phyloP scores from a whole-genome alignment of 495 filamentous ascomycete genomes.

The Paragyromitra xinjiangensis region DNA sequence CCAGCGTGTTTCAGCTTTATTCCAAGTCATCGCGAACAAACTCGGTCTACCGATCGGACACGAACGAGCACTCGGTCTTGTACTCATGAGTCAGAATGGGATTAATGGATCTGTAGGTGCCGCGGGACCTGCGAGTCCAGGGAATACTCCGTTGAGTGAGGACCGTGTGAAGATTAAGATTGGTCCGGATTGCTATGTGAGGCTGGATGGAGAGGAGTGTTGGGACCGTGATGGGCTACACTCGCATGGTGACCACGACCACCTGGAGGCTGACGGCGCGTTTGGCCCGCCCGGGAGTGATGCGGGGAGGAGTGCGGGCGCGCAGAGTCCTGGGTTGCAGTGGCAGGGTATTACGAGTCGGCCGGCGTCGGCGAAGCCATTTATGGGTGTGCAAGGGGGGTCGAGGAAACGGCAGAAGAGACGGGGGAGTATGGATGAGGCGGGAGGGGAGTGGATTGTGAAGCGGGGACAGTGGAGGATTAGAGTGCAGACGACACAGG shows the following conservation, averaged over 20 bases:
- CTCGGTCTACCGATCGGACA: constrained; percentile 74
- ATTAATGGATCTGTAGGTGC: constrained; percentile 62
- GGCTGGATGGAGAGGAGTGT: constrained; percentile 72
- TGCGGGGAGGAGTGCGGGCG: constrained; percentile 47
- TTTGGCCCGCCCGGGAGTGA: constrained; percentile 43
- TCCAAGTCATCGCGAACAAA: constrained; percentile 83
- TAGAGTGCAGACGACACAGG: constrained; percentile 66
- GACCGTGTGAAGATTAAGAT: constrained; percentile 74
- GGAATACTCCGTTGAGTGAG: constrained; percentile 75
- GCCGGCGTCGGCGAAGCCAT: constrained; percentile 26
- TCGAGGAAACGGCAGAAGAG: constrained; percentile 66
- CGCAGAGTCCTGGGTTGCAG: constrained; percentile 41
- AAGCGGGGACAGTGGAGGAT: constrained; percentile 83
- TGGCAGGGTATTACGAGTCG: constrained; percentile 31
- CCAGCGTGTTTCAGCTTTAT: constrained; percentile 73
- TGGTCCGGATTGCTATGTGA: constrained; percentile 72
- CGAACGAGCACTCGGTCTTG: constrained; percentile 67
- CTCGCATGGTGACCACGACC: constrained; percentile 21
- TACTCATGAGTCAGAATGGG: constrained; percentile 63
- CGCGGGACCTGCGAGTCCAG: constrained; percentile 69
- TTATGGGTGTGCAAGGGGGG: constrained; percentile 38
- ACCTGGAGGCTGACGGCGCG: neutral
- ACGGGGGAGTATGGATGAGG: constrained; percentile 56
- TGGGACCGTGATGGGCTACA: constrained; percentile 55
- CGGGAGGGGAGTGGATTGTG: constrained; percentile 73